These are phyloP conservation scores for Aspergillus nidulans DNA, from an alignment of 495 filamentous ascomycete genomes.

Conservation along the genomic window DNA sequence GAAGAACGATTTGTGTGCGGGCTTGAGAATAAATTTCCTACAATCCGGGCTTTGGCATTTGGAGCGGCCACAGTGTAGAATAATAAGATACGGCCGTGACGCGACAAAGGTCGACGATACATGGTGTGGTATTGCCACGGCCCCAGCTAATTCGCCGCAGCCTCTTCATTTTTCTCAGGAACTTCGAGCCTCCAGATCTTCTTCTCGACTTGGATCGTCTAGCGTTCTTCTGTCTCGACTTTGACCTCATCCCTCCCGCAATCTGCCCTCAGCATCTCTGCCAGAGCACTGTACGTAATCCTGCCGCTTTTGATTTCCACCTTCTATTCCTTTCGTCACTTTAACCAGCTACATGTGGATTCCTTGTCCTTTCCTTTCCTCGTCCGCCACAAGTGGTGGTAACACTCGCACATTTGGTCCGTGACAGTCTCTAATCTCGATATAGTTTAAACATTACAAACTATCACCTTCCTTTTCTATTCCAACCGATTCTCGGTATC, in stretches of 20 bases:
- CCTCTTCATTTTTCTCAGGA: constrained; percentile 24
- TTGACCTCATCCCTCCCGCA: constrained; percentile 16
- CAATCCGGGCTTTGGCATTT: not conserved
- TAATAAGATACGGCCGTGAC: not conserved
- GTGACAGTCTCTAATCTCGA: not conserved
- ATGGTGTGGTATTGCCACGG: constrained; percentile 16
- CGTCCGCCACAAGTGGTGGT: not conserved
- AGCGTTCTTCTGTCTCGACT: constrained; percentile 18
- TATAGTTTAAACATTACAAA: constrained; percentile 2
- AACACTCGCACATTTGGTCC: not conserved
- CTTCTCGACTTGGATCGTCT: constrained; percentile 27
- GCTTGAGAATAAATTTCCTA: constrained; percentile 5
- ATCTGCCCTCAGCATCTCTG: constrained; percentile 4
- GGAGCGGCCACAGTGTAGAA: not conserved
- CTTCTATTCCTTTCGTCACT: not conserved
- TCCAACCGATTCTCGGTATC: constrained; percentile 2
- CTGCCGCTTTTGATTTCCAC: not conserved
- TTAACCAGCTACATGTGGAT: not conserved
- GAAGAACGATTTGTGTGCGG: not conserved
- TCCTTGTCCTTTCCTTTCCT: constrained; percentile 4
- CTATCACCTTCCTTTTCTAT: constrained; percentile 1
- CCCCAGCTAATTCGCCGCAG: constrained; percentile 23
- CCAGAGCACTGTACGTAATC: constrained; percentile 9
- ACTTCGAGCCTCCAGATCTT: constrained; percentile 21
- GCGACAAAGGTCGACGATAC: constrained; percentile 1